Conservation (phyloP, 2,329 filamentous ascomycete genomes). For the Hypoxylon sp. region DNA sequence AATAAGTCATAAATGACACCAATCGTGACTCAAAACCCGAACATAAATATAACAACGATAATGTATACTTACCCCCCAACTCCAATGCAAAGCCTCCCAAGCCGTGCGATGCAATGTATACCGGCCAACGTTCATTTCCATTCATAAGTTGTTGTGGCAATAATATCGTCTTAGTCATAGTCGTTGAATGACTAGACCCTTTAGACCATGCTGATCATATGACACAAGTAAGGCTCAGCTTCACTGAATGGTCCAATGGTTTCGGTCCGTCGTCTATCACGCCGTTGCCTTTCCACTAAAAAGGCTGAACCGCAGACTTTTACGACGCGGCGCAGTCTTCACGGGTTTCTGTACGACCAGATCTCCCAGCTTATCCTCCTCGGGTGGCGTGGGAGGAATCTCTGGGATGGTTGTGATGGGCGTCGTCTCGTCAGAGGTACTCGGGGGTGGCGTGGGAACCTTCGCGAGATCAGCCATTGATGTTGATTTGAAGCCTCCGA, state of each 20-base stretch:
- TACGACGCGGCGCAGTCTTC: constrained; percentile 50
- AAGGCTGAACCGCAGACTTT: constrained; percentile 51
- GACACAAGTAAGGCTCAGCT: constrained; percentile 1
- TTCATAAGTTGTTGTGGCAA: constrained; percentile 20
- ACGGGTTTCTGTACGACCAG: constrained; percentile 44
- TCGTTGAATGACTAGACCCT: not conserved
- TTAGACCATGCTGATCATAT: constrained; percentile 3
- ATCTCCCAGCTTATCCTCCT: constrained; percentile 47
- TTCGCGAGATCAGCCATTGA: constrained; percentile 47
- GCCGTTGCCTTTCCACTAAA: constrained; percentile 48
- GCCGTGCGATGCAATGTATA: constrained; percentile 36
- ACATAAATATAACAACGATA: constrained; percentile 23
- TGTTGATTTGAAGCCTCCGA: constrained; percentile 53
- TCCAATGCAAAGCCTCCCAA: constrained; percentile 29
- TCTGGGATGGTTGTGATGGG: constrained; percentile 52
- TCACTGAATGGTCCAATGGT: constrained; percentile 15
- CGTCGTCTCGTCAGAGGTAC: constrained; percentile 50
- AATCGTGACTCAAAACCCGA: constrained; percentile 21
- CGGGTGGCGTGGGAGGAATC: constrained; percentile 51
- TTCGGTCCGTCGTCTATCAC: constrained; percentile 12
- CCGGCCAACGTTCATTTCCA: constrained; percentile 22
- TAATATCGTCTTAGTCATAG: not conserved
- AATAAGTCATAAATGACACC: constrained; percentile 20
- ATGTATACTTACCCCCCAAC: constrained; percentile 21
- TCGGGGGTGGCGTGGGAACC: constrained; percentile 52